Conservation (phyloP, 768 basidiomycete species). For the Tylopilus vinaceipallidus region DNA sequence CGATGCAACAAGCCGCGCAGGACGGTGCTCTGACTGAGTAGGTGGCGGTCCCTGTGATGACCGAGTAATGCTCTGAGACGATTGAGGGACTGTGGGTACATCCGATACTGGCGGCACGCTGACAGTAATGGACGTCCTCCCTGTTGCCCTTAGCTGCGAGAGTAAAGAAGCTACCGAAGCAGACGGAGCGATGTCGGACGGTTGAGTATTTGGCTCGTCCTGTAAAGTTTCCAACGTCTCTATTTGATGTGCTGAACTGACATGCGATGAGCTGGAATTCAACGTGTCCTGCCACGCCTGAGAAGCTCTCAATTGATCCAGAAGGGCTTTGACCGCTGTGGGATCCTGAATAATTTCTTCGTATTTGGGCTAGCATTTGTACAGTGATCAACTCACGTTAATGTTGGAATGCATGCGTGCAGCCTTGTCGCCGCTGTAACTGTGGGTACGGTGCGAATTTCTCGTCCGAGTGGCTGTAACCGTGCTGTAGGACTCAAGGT, state of each 20-base stretch:
- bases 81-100: constrained; percentile 7
- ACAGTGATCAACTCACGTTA: constrained; percentile 42
- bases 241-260: background rate
- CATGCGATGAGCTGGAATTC: constrained; percentile 9
- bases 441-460: background rate
- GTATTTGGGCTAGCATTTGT: background rate
- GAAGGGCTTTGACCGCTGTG: constrained; percentile 61
- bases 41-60: constrained; percentile 15
- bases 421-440: too few species aligned
- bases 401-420: constrained; percentile 50
- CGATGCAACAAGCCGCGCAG: constrained; percentile 11
- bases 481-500: too few species aligned
- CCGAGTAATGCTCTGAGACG: constrained; percentile 11
- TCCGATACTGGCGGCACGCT: constrained; percentile 10
- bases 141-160: constrained; percentile 52
- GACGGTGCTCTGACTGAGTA: constrained; percentile 6
- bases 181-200: constrained; percentile 23
- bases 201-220: constrained; percentile 1
- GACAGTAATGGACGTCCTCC: constrained; percentile 13
- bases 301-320: constrained; percentile 67
- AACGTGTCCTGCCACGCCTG: constrained; percentile 63
- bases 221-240: constrained; percentile 4
- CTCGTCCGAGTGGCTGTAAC: too few species aligned
- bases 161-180: constrained; percentile 58
- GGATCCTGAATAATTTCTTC: constrained; percentile 50